Conservation (phyloP, 2,329 filamentous ascomycete genomes). For the Nemania diffusa region DNA sequence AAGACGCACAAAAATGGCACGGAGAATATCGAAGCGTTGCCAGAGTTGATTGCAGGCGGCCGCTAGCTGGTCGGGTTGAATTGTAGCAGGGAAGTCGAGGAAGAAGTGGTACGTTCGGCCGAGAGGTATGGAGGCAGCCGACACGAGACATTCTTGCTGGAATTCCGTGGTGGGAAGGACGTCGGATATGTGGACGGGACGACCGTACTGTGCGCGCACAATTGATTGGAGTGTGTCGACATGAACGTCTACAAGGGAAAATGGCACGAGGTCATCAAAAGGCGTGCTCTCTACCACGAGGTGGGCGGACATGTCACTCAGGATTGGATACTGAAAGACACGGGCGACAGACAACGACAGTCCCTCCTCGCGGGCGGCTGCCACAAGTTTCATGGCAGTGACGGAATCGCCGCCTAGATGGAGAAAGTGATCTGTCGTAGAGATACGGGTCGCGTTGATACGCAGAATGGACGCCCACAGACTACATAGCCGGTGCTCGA, state of each 20-base stretch:
- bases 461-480: not conserved
- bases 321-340: not conserved
- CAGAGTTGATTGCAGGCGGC: constrained; percentile 6
- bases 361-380: not conserved
- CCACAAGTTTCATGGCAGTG: constrained; percentile 4
- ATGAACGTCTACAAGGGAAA: constrained; percentile 9
- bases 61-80: constrained; percentile 2
- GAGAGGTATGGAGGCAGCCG: constrained; percentile 6
- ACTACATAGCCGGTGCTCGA: not conserved
- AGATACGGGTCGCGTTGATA: not conserved
- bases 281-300: not conserved
- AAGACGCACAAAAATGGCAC: constrained; percentile 4
- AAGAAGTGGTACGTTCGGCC: constrained; percentile 7
- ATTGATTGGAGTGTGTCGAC: constrained; percentile 7
- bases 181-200: constrained; percentile 6
- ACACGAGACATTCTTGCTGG: constrained; percentile 1
- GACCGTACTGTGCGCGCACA: constrained; percentile 1
- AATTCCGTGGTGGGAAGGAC: constrained; percentile 11
- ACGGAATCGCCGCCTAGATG: constrained; percentile 11
- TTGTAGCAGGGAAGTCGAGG: constrained; percentile 12
- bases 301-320: constrained; percentile 2
- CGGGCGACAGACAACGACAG: constrained; percentile 4
- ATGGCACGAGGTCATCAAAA: constrained; percentile 12
- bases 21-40: constrained; percentile 9
- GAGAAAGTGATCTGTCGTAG: not conserved